phyloP scores from a whole-genome alignment of 495 filamentous ascomycete genomes.

The Mytilinidion resinicola region DNA sequence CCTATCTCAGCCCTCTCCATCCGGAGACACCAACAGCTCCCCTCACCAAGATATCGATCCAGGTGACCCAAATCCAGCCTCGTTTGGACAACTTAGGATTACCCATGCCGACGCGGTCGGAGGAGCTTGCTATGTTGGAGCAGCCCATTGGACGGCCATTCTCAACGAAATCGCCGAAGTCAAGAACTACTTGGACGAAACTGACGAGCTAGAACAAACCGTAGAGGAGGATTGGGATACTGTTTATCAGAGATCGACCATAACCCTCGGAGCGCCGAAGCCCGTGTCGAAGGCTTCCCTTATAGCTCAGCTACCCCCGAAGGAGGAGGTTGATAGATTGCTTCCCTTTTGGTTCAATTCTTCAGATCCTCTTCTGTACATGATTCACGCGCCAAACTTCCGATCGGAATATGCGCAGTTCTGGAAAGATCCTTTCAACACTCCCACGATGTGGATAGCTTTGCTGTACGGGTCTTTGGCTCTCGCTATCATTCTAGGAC shows the following conservation, averaged over 20 bases:
- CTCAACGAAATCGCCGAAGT: constrained; percentile 61
- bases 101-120: constrained; percentile 45
- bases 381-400: constrained; percentile 36
- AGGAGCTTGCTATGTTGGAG: constrained; percentile 80
- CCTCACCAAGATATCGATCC: constrained; percentile 58
- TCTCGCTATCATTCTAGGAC: constrained; percentile 24
- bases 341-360: constrained; percentile 37
- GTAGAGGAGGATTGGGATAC: constrained; percentile 16
- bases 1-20: not conserved
- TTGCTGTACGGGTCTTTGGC: constrained; percentile 33
- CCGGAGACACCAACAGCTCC: not conserved
- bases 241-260: constrained; percentile 12
- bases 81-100: constrained; percentile 83
- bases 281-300: constrained; percentile 25
- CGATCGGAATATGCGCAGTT: constrained; percentile 38
- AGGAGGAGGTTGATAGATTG: constrained; percentile 32
- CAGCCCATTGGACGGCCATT: constrained; percentile 85
- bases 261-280: constrained; percentile 26
- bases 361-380: constrained; percentile 5
- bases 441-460: constrained; percentile 34
- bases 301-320: constrained; percentile 31
- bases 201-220: constrained; percentile 7
- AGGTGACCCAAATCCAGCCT: constrained; percentile 66
- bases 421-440: constrained; percentile 29
- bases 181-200: constrained; percentile 22